Evolutionary conservation across 768 basidiomycete species (phyloP), one percentile per base, ranked within the genome.

Genomic region (Pholiota microspora): DNA sequence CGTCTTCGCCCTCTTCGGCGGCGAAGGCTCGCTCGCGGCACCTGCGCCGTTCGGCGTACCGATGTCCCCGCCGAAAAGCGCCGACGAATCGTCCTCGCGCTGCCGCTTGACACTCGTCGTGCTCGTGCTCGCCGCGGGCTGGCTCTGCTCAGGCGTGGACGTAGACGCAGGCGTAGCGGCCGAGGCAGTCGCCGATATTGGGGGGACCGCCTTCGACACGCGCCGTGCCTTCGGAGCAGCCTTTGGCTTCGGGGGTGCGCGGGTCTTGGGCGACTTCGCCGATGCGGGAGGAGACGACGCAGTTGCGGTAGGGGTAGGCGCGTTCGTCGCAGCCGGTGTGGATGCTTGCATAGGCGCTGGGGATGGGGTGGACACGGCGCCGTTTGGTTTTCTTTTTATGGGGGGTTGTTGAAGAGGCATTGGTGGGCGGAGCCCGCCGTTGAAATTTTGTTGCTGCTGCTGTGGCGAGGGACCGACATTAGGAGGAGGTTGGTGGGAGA

Each of bases 1-100:
- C 18, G 79, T 82, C 75, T 86, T 88, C 46, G 70, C 65, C 45
- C 86, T 82, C 71, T 91, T 91, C 12, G 89, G 85, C 5, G 88
- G 84, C 6, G 86, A 87, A 6, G 80, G 82, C 51, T 83, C 80
- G 58, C 74, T 77, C 2, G 67, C 68, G 12, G 69, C 68, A 49
- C 58, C 59, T 42, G 67, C 62, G 54, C 10, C 66, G 53, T 45
- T 73, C 67, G 50, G 67, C 63, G 7, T 73, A 46, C 59, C 59
- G 13, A 56, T 57, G 53, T 64, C 69, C 3, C 70, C 61, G 9
- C 56, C 71, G 21, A 42, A 42, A 10, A 42, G 40, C 2, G 40
- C 23, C 24, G 66, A 59, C 2, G 46, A 48, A 18, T 86, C 86
- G 24, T 86, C 85, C 23, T 83, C 82, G 10, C 78, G 75, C 18